Conservation (phyloP, 2,329 filamentous ascomycete species). For the Cladosporium oxysporum region DNA sequence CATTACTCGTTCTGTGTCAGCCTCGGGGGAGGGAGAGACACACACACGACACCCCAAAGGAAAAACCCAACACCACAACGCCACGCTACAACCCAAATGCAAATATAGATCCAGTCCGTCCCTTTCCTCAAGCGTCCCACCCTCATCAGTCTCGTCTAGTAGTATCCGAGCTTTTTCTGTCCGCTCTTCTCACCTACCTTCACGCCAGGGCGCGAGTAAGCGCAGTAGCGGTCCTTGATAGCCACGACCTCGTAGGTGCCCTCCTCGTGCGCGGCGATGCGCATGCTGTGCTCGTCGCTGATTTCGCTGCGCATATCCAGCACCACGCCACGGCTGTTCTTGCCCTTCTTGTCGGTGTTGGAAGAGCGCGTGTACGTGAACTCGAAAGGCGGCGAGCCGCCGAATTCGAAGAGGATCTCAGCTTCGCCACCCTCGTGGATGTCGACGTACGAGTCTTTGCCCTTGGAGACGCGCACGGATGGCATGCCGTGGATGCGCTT, state of each 20-base stretch:
- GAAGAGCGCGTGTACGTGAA: conserved; percentile 94
- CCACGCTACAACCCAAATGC: conserved; percentile 8
- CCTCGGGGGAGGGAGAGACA: background rate
- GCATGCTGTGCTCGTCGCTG: conserved; percentile 78
- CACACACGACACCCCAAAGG: background rate
- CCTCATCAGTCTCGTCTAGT: background rate
- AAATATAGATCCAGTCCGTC: background rate
- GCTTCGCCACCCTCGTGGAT: conserved; percentile 97
- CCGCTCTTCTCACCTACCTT: conserved; percentile 25
- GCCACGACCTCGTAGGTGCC: conserved; percentile 96
- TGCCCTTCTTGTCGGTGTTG: conserved; percentile 69
- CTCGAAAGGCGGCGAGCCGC: conserved; percentile 92
- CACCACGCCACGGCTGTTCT: conserved; percentile 68
- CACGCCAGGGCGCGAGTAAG: conserved; percentile 55
- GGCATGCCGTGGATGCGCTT: conserved; percentile 91
- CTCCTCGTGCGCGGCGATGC: conserved; percentile 83
- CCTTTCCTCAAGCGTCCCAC: background rate
- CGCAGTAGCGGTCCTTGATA: conserved; percentile 91
- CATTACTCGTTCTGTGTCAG: background rate
- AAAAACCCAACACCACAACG: background rate
- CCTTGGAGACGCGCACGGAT: conserved; percentile 85
- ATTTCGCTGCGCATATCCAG: conserved; percentile 89
- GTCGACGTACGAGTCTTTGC: conserved; percentile 76
- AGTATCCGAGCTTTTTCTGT: conserved; percentile 25
- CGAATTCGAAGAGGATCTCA: conserved; percentile 92